Base-by-base conservation (phyloP, 306 rosid genomes). In the Quercus aquifolioides region DNA sequence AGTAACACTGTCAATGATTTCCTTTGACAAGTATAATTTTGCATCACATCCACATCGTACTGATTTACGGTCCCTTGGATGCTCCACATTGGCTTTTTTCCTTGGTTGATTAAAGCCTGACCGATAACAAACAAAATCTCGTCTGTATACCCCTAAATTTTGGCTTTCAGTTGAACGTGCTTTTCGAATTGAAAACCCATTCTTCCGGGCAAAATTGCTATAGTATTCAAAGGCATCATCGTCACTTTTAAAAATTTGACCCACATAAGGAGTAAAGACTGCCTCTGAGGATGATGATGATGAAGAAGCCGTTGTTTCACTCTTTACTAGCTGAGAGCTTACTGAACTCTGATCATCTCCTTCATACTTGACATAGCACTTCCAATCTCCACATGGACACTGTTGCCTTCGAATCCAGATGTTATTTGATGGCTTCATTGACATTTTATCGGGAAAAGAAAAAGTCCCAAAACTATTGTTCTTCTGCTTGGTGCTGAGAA, bases 341-440 rank as follows among this genome's bases (percentile, higher is more conserved):
- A 65, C 64, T 6, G 79, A 84, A 43, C 79, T 26, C 56, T 77
- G 86, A 74, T 88, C 91, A 64, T 88, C 90, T 73, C 89, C 90
- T 76, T 90, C 94, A 64, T 78, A 79, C 84, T 86, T 88, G 49
- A 88, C 81, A 57, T 82, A 90, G 74, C 94, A 90, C 76, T 88
- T 90, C 94, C 94, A 90, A 74, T 90, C 94, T 82, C 94, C 90
- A 74, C 94, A 90, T 0, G 94, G 91, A 57, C 94, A 88, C 81
- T 90, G 90, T 79, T 86, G 91, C 57, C 86, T 82, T 20, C 82
- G 89, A 82, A 86, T 80, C 91, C 94, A 90, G 55, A 87, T 84
- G 88, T 83, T 85, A 77, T 65, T 83, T 7, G 87, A 81, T 60
- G 87, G 87, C 82, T 86, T 90, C 86, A 74, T 85, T n/a, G 82